Conservation (phyloP, 176 grass and related monocot genomes). For the Lolium rigidum region DNA sequence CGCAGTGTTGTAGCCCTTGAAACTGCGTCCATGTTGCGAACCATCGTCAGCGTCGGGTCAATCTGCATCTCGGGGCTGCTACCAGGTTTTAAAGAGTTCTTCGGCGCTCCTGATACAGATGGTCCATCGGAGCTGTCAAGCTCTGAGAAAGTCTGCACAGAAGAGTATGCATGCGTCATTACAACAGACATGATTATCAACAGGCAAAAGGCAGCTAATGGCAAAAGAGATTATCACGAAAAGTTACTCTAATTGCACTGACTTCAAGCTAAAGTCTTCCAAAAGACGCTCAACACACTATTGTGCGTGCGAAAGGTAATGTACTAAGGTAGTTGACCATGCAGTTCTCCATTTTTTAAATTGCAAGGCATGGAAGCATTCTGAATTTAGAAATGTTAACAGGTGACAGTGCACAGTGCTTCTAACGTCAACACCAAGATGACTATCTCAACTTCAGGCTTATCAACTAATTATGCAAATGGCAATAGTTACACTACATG, state of each 20-base stretch:
- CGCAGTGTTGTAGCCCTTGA: conserved; percentile 60
- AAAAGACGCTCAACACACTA: background rate
- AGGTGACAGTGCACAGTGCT: background rate
- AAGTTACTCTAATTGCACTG: background rate
- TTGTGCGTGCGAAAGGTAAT: background rate
- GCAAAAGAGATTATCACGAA: background rate
- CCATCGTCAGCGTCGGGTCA: conserved; percentile 52
- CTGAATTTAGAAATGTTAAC: background rate
- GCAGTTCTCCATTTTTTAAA: background rate
- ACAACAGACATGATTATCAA: background rate
- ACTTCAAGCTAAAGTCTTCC: background rate
- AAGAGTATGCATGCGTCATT: background rate
- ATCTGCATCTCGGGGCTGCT: conserved; percentile 45
- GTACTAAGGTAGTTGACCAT: background rate
- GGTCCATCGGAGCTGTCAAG: conserved; percentile 47
- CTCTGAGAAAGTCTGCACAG: conserved; percentile 53
- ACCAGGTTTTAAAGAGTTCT: conserved; percentile 28
- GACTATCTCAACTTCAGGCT: conserved; percentile 15
- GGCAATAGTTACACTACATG: background rate
- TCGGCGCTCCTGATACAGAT: background rate
- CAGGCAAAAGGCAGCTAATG: background rate
- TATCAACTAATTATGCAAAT: conserved; percentile 8
- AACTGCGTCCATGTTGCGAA: conserved; percentile 70
- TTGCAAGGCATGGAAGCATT: background rate
- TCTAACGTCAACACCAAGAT: background rate